Evolutionary conservation across 176 grass and related monocot species (phyloP), one percentile per base, ranked within the genome.

Genomic region (Poa annua): DNA sequence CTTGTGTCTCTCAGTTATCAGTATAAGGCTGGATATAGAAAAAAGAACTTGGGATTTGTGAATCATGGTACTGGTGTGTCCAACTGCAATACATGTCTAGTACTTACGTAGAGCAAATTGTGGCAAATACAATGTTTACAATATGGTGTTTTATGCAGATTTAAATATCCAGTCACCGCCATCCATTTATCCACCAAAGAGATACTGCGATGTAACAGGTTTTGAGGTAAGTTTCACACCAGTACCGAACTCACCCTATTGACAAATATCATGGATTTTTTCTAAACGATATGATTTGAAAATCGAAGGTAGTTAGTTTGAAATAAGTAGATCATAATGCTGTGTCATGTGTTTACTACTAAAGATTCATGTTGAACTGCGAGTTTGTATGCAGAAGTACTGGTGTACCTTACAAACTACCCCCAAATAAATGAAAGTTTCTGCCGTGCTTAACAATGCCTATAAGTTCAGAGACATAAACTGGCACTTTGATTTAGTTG

Each of bases 121-220:
- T 82, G 66, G 15, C 45, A 55, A 49, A 29, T 76, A 22, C 20
- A 74, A 11, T 84, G 13, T 22, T 86, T 20, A 79, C 26, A 21
- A 17, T 21, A 22, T 76, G 51, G n/a, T 38, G 6, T 78, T 78
- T 82, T 84, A 26, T 80, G 74, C 87, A 98, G 92, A 95, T 91
- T 60, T 93, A 78, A 98, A 93, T 80, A 98, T 98, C 17, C 92
- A 98, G 71, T 76, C 92, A 8, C 91, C 96, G n/a, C 96, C 96
- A 71, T 98, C 96, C 16, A 83, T 93, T 84, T 98, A 98, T 57
- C 96, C 96, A 63, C 73, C 92, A 45, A 98, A 98, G 85, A 98
- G 94, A 78, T 98, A 93, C 64, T 98, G 96, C 74, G 96, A 98
- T 56, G 86, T 98, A 29, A 98, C 96, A 79, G 96, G 96, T 68